A percentile compares a stretch with the other conserved stretches of the same genome.
Conservation (phyloP, 371 early-diverging fungal species). For the Mucor indicus region DNA sequence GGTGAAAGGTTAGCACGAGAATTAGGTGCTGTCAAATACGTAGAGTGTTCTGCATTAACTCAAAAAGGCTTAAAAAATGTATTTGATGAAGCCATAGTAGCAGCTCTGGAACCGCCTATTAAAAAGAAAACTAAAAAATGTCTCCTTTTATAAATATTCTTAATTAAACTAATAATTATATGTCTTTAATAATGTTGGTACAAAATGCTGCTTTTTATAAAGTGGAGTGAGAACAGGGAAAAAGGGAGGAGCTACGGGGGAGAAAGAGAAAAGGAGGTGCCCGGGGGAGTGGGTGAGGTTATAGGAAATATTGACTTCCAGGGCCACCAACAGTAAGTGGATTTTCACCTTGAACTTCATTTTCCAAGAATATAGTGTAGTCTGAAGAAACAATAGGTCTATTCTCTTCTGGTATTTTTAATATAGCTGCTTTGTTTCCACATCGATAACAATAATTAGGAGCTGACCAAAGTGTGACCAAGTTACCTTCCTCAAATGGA, state of each 20-base stretch:
- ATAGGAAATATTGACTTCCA: conserved; percentile 48
- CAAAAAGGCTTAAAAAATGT: conserved; percentile 97
- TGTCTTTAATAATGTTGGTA: too few relatives aligned
- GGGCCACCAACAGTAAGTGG: conserved; percentile 20
- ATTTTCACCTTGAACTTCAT: conserved; percentile 55
- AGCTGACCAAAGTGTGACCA: conserved; percentile 99
- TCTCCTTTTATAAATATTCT: conserved; percentile 56
- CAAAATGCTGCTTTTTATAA: too few relatives aligned
- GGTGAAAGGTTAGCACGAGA: conserved; percentile 89
- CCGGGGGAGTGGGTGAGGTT: too few relatives aligned
- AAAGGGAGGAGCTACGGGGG: too few relatives aligned
- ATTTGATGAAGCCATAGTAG: conserved; percentile 98
- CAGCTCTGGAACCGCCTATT: conserved; percentile 92
- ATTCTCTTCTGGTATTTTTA: conserved; percentile 83
- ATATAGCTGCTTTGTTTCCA: conserved; percentile 97
- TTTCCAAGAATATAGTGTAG: conserved; percentile 84
- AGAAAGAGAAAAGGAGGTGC: too few relatives aligned
- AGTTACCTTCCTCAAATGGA: conserved; percentile 92
- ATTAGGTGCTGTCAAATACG: conserved; percentile 95
- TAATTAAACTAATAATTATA: background rate
- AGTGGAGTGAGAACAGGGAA: too few relatives aligned
- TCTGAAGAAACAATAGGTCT: conserved; percentile 72
- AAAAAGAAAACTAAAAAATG: conserved; percentile 82
- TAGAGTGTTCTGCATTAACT: conserved; percentile 97
- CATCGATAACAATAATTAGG: conserved; percentile 99